Conservation (phyloP, 1,139 yeast species). For the Zygosaccharomyces sapae region DNA sequence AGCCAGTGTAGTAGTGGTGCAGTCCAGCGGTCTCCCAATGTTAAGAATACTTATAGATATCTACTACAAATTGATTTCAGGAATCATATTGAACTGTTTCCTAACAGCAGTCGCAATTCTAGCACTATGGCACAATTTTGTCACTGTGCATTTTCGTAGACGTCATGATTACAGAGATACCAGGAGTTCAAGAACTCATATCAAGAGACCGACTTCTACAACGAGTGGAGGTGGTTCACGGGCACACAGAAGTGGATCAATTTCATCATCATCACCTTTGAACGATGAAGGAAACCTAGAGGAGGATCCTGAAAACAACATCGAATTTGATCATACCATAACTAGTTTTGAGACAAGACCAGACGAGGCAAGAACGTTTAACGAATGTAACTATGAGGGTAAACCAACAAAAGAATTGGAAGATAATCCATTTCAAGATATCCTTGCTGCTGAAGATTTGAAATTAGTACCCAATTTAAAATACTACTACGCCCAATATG, state of each 20-base stretch:
- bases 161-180: slow-evolving; percentile 32
- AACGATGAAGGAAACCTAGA: slow-evolving; percentile 16
- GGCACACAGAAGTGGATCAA: slow-evolving; percentile 19
- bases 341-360: slow-evolving; percentile 18
- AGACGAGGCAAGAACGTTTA: slow-evolving; percentile 6
- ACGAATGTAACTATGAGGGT: slow-evolving; percentile 53
- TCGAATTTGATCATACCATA: slow-evolving; percentile 31
- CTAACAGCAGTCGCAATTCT: slow-evolving; percentile 27
- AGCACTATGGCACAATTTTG: slow-evolving; percentile 32
- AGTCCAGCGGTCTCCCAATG: slow-evolving; percentile 4
- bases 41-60: slow-evolving; percentile 10
- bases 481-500: slow-evolving; percentile 62
- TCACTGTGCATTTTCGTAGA: slow-evolving; percentile 24
- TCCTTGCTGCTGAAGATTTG: slow-evolving; percentile 33
- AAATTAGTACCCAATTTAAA: slow-evolving; percentile 47
- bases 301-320: slow-evolving; percentile 26
- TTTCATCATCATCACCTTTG: slow-evolving; percentile 24
- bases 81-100: slow-evolving; percentile 21
- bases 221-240: slow-evolving; percentile 3
- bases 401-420: slow-evolving; percentile 52
- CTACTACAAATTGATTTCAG: slow-evolving; percentile 18
- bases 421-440: slow-evolving; percentile 31
- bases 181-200: slow-evolving; percentile 25
- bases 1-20: not conserved
- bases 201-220: slow-evolving; percentile 7